Percentiles rank a stretch among this genome's conserved stretches.
Evolutionary conservation across 345 rosid species (phyloP).

Genomic region (Syzygium aromaticum): DNA sequence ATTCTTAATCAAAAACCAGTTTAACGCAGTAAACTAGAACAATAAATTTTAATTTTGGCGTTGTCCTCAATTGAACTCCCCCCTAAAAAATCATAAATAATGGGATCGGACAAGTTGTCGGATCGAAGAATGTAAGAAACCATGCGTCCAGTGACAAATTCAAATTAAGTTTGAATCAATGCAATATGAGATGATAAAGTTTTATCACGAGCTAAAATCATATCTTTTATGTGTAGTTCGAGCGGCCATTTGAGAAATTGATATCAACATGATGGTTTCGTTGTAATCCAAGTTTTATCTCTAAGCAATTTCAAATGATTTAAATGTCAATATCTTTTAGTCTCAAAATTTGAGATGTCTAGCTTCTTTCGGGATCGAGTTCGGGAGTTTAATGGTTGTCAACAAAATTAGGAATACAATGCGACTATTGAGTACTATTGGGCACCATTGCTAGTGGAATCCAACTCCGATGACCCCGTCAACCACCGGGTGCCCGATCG

Average conservation of each 20-base stretch:
- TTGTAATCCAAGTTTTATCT: not conserved
- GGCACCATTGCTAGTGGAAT: conserved; percentile 91
- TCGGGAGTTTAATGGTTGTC: not conserved
- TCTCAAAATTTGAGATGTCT: not conserved
- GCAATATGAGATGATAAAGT: not conserved
- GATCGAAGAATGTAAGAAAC: not conserved
- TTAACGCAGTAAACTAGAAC: not conserved
- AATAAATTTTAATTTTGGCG: not conserved
- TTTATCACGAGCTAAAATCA: not conserved
- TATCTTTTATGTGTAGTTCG: not conserved
- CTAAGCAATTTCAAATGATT: not conserved
- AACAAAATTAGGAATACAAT: conserved; percentile 56
- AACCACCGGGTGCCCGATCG: conserved; percentile 65
- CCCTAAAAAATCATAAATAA: not conserved
- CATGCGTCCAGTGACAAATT: not conserved
- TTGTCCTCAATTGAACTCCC: not conserved
- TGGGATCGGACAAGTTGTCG: not conserved
- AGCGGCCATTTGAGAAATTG: not conserved
- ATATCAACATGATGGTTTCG: not conserved
- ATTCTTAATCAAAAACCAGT: not conserved
- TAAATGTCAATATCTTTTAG: not conserved
- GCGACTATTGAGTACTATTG: conserved; percentile 82
- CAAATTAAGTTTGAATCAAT: not conserved
- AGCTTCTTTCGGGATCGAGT: not conserved
- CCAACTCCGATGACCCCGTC: conserved; percentile 81